A percentile compares a stretch with the other conserved stretches of the same genome.
Evolutionary conservation across 2,329 filamentous ascomycete genomes (phyloP).

Genomic region (Colletotrichum sp.): DNA sequence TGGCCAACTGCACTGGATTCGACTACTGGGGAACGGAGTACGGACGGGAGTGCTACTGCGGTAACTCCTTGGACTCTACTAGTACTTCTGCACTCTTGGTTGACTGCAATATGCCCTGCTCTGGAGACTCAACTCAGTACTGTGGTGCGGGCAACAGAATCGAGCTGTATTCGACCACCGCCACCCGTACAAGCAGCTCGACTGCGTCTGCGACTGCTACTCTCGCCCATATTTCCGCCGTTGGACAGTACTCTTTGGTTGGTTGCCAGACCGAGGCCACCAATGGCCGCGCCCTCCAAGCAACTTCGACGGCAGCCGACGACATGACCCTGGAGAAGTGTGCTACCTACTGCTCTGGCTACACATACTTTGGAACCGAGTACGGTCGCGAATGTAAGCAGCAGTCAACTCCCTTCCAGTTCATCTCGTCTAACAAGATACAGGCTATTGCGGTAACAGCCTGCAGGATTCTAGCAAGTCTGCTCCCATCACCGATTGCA

Average conservation of each 20-base stretch:
- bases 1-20: slow-evolving; percentile 49
- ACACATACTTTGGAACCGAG: slow-evolving; percentile 41
- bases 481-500: slow-evolving; percentile 38
- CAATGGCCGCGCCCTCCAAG: slow-evolving; percentile 39
- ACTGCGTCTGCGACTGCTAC: slow-evolving; percentile 36
- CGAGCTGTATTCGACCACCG: slow-evolving; percentile 48
- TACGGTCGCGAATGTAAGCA: slow-evolving; percentile 41
- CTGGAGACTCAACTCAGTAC: slow-evolving; percentile 44
- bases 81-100: slow-evolving; percentile 31
- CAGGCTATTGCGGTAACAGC: slow-evolving; percentile 43
- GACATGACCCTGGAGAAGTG: slow-evolving; percentile 44
- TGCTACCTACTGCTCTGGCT: slow-evolving; percentile 37
- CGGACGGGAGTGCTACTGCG: slow-evolving; percentile 58
- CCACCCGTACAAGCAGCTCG: slow-evolving; percentile 29
- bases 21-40: slow-evolving; percentile 58
- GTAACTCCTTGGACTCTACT: slow-evolving; percentile 36
- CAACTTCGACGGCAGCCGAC: slow-evolving; percentile 34
- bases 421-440: background rate
- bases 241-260: slow-evolving; percentile 38
- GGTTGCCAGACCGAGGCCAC: slow-evolving; percentile 46
- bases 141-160: slow-evolving; percentile 49
- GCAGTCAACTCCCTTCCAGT: background rate
- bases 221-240: slow-evolving; percentile 34
- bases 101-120: slow-evolving; percentile 45
- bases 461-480: slow-evolving; percentile 34